Percentiles rank a stretch among this genome's conserved stretches.
Evolutionary conservation across 176 grass and related monocot genomes (phyloP).

Genomic region (Pontederia paniculata): DNA sequence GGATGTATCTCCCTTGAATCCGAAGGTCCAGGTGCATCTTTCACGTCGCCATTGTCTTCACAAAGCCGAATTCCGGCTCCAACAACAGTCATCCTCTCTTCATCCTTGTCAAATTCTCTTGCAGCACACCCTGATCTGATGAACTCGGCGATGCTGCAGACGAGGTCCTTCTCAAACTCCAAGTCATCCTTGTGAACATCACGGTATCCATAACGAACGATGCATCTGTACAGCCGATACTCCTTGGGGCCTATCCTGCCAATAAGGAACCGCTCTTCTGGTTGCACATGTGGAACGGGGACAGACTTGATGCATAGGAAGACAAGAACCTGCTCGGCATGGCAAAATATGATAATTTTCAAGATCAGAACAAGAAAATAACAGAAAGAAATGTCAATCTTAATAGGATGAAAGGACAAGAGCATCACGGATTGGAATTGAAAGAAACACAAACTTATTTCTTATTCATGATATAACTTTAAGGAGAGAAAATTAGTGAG

Average conservation of each 20-base stretch:
- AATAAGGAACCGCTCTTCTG: slow-evolving; percentile 66
- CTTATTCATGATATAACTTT: neutral
- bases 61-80: slow-evolving; percentile 54
- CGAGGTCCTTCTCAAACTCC: slow-evolving; percentile 83
- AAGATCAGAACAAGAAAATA: neutral
- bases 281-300: slow-evolving; percentile 50
- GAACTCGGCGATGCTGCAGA: slow-evolving; percentile 90
- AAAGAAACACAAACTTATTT: neutral
- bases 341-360: neutral
- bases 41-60: slow-evolving; percentile 32
- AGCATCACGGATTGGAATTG: neutral
- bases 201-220: slow-evolving; percentile 82
- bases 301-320: slow-evolving; percentile 94
- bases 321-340: slow-evolving; percentile 51
- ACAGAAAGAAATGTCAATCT: no score
- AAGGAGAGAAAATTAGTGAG: neutral
- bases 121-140: slow-evolving; percentile 37
- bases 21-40: slow-evolving; percentile 27
- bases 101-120: slow-evolving; percentile 31
- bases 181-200: slow-evolving; percentile 86
- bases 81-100: slow-evolving; percentile 64
- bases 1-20: slow-evolving; percentile 34
- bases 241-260: slow-evolving; percentile 85
- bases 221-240: slow-evolving; percentile 78
- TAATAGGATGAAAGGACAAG: slow-evolving; percentile 17